Evolutionary conservation across 2,329 filamentous ascomycete species (phyloP), one percentile per base, ranked within the genome.

Genomic region (Fusarium annulatum): DNA sequence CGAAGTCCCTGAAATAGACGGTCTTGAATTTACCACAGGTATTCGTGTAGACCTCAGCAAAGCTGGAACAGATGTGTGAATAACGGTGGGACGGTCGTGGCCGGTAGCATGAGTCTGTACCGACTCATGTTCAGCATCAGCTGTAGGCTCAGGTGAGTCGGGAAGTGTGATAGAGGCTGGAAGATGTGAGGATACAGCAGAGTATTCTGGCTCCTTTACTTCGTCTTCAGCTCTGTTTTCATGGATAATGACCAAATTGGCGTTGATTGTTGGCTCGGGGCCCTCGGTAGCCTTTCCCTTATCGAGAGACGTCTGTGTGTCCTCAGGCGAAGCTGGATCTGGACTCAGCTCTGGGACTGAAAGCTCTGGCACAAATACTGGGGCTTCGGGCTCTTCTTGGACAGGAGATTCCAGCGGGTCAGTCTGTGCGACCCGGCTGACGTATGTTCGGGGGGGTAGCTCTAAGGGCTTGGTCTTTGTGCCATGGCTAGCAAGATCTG

Each of bases 391-490:
- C 58, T 69, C 57, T 38, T 49, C 39, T 12, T 28, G 45, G 23
- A 15, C 23, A 30, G 36, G 19, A 34, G 34, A 28, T 16, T 60
- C 39, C 16, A 26, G 38, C 23, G 23, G 19, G n/a, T 52, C n/a
- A 10, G 70, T 63, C 61, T 73, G 71, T 23, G 55, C 42, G 10
- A 38, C 49, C 19, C 19, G 26, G 15, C 52, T 51, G 14, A 36
- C 33, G 23, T 46, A 18, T 12, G 28, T 16, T 28, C 23, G 45
- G 45, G 26, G 5, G 33, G 21, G 23, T 23, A 34, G 21, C 15
- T 65, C 19, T 21, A 11, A 28, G 26, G 30, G 49, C 49, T 43
- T 52, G 14, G n/a, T 42, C 33, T 28, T 12, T 16, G 11, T 28
- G 34, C 12, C 34, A 38, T 23, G 30, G 26, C n/a, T 39, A 36